Evolutionary conservation across 2,329 filamentous ascomycete genomes (phyloP), one percentile per base, ranked within the genome.

Genomic region (Didymella keratinophila): DNA sequence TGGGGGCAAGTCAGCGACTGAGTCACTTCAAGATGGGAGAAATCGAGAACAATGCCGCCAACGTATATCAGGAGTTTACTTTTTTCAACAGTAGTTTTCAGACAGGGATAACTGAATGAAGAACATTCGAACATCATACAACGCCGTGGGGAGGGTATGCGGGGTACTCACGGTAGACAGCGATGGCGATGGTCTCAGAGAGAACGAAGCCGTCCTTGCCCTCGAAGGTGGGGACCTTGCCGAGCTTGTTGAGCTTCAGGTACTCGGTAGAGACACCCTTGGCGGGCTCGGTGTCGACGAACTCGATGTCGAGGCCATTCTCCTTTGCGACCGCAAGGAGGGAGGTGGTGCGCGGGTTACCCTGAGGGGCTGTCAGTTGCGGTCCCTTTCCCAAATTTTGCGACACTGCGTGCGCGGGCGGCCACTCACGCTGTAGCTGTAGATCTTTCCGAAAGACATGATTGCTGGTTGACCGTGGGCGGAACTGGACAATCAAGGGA

Each of bases 361-460:
- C 87, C 93, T 97, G 61, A 49, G 49, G 45, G 52, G 58, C 56
- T 61, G 68, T 74, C 69, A 71, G 65, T 58, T 42, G 12, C 36
- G 34, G 25, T 36, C 16, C n/a, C 14, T 32, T 14, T 11, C 5
- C 41, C 54, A 47, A 65, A 23, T 9, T 25, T n/a, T 23, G 51
- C 16, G 30, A 25, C 32, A 25, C 25, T 25, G 47, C 30, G 58
- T 36, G 39, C 42, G 45, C 39, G 9, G n/a, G 20, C 11, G 56
- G 46, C 18, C 36, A 67, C 66, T 14, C 60, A 75, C 94, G 83
- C 87, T 79, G 81, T 86, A 87, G 79, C 90, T 91, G 88, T 95
- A 98, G 78, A 99, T 88, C 86, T 96, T 99, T 84, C 95, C 95
- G 87, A 99, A 98, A 79, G 91, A 86, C 90, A 96, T 96, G 80